Evolutionary conservation across 164 flowering plant genomes (phyloP), one percentile per base, ranked within the genome.

Genomic region (Nelumbo lutea): DNA sequence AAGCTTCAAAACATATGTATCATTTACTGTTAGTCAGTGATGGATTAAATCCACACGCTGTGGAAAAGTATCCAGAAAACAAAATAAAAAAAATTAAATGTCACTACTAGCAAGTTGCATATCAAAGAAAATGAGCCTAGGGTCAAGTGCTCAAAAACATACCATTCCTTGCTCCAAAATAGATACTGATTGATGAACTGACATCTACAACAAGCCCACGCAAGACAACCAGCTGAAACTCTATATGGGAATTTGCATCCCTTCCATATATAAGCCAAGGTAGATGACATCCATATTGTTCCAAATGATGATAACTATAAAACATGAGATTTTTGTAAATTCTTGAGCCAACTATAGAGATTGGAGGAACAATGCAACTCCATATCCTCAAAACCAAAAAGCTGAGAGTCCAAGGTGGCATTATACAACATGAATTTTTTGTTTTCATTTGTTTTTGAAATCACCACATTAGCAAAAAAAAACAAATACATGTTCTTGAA

Each of bases 221-320:
- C 75, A 88, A 77, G 67, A 88, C 83, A 52, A 87, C 79, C 6
- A 66, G 70, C 44, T 77, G 63, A 75, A 83, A 89, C 6, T 90
- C 92, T 69, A 87, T 95, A 70, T 77, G 82, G 61, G 61, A 79
- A 76, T 81, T 84, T 44, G 85, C 97, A 63, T 86, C 92, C 47
- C 75, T 79, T 62, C 97, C 97, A 90, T 62, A 92, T 86, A 77
- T 85, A 92, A 52, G 97, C 92, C 81, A 95, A 72, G 59, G 97
- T 85, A 65, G 97, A 92, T 57, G 97, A 87, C 77, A 78, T 83
- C 87, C 88, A 92, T 91, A 92, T 92, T 58, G 87, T 83, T 57
- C 94, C 91, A 80, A 95, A 92, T 77, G 94, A 76, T 14, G 97
- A 92, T 53, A 95, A 70, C 96, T 91, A 65, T 68, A 70, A 66